phyloP scores from a whole-genome alignment of 176 grass and related monocot genomes.

The Carex littledalei region DNA sequence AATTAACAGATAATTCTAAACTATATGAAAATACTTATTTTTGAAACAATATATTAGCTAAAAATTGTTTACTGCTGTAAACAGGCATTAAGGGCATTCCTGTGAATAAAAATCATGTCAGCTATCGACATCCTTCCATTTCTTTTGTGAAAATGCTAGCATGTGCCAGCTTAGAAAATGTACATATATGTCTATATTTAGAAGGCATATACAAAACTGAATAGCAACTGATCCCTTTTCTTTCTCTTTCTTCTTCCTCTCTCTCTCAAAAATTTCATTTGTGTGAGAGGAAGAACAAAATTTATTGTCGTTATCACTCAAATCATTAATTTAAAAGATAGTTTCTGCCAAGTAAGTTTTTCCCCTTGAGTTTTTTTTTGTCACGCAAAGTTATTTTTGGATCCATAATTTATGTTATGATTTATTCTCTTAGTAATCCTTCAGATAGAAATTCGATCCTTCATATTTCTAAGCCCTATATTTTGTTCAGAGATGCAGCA shows the following conservation, averaged over 20 bases:
- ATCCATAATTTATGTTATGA: not conserved
- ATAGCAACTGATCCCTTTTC: not conserved
- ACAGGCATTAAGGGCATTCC: not conserved
- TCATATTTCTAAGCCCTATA: not conserved
- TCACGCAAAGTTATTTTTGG: not conserved
- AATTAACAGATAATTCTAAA: not conserved
- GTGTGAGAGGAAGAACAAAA: not conserved
- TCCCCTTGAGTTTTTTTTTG: not conserved
- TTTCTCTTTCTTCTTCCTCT: conserved; percentile 8
- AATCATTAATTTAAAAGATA: not conserved
- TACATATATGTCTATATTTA: not conserved
- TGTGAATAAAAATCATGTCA: not conserved
- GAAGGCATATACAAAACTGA: conserved; percentile 11
- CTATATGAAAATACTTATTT: not conserved
- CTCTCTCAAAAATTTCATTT: not conserved
- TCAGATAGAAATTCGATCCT: no score
- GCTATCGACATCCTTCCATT: conserved; percentile 8
- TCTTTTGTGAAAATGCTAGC: conserved; percentile 5
- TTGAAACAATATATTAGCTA: not conserved
- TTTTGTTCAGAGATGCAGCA: conserved; percentile 31
- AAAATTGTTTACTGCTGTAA: not conserved
- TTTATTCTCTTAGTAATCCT: not conserved
- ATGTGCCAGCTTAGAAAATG: conserved; percentile 10
- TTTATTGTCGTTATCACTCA: not conserved
- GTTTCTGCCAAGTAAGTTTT: conserved; percentile 1